phyloP scores from a whole-genome alignment of 1,139 yeast species.

The Debaryomyces subglobosus region DNA sequence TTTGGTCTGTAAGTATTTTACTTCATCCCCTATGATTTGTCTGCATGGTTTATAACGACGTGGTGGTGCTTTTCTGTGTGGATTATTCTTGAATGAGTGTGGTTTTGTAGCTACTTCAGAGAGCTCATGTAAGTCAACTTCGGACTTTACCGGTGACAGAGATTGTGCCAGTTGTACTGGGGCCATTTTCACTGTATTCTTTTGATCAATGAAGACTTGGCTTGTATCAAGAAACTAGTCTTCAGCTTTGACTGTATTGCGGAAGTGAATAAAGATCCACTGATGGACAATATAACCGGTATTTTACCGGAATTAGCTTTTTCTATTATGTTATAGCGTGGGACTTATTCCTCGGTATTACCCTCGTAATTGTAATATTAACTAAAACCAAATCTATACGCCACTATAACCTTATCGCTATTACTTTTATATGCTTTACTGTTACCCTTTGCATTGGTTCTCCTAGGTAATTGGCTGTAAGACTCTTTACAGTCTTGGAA shows the following conservation, averaged over 20 bases:
- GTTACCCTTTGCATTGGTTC: background rate
- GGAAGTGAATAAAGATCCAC: background rate
- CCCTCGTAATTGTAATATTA: background rate
- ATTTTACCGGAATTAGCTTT: background rate
- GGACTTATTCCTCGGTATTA: background rate
- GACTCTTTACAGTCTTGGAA: background rate
- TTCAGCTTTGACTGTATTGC: background rate
- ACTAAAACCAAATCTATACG: background rate
- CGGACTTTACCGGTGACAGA: slow-evolving; percentile 10
- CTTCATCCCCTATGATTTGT: slow-evolving; percentile 79
- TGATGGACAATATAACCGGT: background rate
- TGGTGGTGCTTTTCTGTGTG: slow-evolving; percentile 47
- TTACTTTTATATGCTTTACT: background rate
- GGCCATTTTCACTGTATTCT: background rate
- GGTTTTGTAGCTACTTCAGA: slow-evolving; percentile 46
- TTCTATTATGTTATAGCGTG: background rate
- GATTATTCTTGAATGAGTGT: slow-evolving; percentile 58
- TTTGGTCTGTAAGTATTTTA: slow-evolving; percentile 55
- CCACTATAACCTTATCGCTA: background rate
- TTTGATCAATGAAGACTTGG: background rate
- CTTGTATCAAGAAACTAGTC: background rate
- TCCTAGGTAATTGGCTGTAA: background rate
- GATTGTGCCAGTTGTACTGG: slow-evolving; percentile 10
- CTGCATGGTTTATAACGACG: slow-evolving; percentile 76
- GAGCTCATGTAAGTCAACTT: slow-evolving; percentile 33